Evolutionary conservation across 176 grass and related monocot genomes (phyloP), one percentile per base, ranked within the genome.

Genomic region (Neostapfia colusana): DNA sequence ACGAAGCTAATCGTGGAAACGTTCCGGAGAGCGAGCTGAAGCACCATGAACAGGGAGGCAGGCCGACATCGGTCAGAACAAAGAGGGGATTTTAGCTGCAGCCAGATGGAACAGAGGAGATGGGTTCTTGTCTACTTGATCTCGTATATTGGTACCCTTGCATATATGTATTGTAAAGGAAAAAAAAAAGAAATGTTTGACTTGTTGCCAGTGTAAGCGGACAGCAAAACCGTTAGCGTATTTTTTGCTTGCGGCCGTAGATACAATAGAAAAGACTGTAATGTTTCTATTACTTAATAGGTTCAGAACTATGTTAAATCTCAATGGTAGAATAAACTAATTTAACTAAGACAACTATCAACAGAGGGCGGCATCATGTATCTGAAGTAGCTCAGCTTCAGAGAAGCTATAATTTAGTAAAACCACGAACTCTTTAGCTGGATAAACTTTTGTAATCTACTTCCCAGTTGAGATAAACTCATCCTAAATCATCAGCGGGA

Each of bases 41-140:
- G 36, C 46, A 23, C 13, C 13, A 54, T 37, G 12, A 67, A 4
- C 44, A 63, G 54, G 34, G 6, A 81, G 72, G 69, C 62, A 62
- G 5, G 57, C 81, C 86, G 45, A 40, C 26, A 27, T 88, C 85
- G 0, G 85, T 88, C 21, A 88, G 81, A 79, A 76, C 81, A 2
- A 83, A 69, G 63, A 55, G 80, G 70, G 35, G 75, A 36, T 27
- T 25, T 42, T 69, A 83, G 43, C 42, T 36, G 15, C 68, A 69
- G 36, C 15, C 75, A 69, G 17, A 62, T 74, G 61, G 43, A 42
- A 45, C 3, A 45, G 5, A 31, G 53, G 44, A 57, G 31, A 31
- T 31, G 31, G 31, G 31, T 31, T 31, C 49, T 78, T 41, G 39
- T 27, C 58, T 82, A 70, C 74, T 53, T 67, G 13, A 53, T 53